Evolutionary conservation across 176 grass and related monocot genomes (phyloP).

Genomic region (Alopecurus myosuroides): DNA sequence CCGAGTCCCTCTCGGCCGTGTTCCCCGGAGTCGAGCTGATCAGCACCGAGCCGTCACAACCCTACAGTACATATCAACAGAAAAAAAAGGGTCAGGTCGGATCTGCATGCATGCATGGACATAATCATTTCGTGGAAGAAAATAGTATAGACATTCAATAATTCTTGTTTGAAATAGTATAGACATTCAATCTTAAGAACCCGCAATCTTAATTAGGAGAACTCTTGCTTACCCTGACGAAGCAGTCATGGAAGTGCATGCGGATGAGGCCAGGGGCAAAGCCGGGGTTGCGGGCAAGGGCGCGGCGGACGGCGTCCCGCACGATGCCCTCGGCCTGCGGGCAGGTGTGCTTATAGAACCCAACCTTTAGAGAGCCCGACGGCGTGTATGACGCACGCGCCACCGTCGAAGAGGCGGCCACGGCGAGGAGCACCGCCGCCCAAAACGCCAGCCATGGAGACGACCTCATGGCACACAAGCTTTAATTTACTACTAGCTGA

Average conservation of each 20-base stretch:
- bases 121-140: too few relatives aligned
- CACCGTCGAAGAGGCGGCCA: background rate
- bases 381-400: background rate
- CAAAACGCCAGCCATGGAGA: background rate
- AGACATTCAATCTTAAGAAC: too few relatives aligned
- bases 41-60: constrained; percentile 50
- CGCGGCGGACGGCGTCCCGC: constrained; percentile 43
- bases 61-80: background rate
- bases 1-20: constrained; percentile 30
- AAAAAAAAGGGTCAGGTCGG: too few relatives aligned
- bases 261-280: constrained; percentile 54
- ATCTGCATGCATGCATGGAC: too few relatives aligned
- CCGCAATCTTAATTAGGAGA: too few relatives aligned
- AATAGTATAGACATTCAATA: too few relatives aligned
- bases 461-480: background rate
- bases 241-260: constrained; percentile 89
- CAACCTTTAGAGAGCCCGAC: constrained; percentile 23
- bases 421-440: background rate
- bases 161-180: too few relatives aligned
- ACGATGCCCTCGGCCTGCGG: constrained; percentile 61
- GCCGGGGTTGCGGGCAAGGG: constrained; percentile 23
- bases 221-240: constrained; percentile 36
- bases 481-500: background rate
- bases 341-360: constrained; percentile 60
- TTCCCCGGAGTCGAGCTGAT: constrained; percentile 36